Conservation (phyloP, 208 protist genomes). For the Trypanosoma mega region DNA sequence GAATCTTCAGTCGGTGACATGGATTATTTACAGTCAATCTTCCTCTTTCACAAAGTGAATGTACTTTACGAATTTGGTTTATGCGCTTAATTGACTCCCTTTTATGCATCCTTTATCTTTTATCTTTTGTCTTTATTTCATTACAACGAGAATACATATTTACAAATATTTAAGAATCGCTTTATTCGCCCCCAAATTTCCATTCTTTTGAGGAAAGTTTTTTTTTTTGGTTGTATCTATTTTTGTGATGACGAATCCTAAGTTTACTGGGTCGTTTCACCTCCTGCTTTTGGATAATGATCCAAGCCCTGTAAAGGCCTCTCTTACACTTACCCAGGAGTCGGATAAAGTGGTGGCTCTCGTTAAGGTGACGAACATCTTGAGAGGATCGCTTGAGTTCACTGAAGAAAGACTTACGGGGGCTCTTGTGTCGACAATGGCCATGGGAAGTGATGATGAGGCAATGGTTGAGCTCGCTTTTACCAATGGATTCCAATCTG, state of each 20-base stretch:
- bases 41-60: too few relatives aligned
- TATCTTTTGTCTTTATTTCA: too few relatives aligned
- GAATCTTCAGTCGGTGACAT: too few relatives aligned
- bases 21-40: too few relatives aligned
- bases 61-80: too few relatives aligned
- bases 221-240: too few relatives aligned
- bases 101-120: too few relatives aligned
- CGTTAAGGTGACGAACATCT: constrained; percentile 39
- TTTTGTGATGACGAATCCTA: constrained; percentile 18
- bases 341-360: constrained; percentile 35
- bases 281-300: constrained; percentile 54
- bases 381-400: constrained; percentile 39
- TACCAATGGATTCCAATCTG: constrained; percentile 39
- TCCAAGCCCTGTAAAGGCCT: constrained; percentile 21
- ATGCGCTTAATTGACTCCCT: too few relatives aligned
- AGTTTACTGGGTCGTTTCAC: constrained; percentile 54
- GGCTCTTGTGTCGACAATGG: constrained; percentile 38
- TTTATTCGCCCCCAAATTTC: too few relatives aligned
- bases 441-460: constrained; percentile 35
- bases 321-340: constrained; percentile 36
- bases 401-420: constrained; percentile 37
- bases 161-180: too few relatives aligned
- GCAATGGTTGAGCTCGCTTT: constrained; percentile 52
- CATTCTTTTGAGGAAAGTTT: too few relatives aligned
- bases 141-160: too few relatives aligned